Evolutionary conservation across 768 basidiomycete genomes (phyloP).

Genomic region (Exsudoporus frostii): DNA sequence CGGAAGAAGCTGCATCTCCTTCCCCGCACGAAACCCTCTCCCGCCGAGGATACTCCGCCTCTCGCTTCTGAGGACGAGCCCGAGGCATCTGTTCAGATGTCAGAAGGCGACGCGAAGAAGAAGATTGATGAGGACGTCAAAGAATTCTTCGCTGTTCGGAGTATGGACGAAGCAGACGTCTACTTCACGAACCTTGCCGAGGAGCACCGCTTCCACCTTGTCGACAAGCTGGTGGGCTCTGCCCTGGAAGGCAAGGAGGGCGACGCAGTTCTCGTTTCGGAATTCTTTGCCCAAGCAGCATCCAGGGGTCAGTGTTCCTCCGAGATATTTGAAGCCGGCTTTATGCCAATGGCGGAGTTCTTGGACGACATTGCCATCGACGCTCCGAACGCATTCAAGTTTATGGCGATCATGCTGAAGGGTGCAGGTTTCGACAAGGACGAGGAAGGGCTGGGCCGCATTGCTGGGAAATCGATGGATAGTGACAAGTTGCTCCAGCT

Average conservation of each 20-base stretch:
- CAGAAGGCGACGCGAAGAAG: conserved; percentile 62
- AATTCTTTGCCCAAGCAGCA: conserved; percentile 64
- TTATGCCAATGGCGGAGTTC: conserved; percentile 63
- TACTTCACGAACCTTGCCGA: conserved; percentile 77
- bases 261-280: conserved; percentile 73
- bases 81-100: conserved; percentile 48
- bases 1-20: conserved; percentile 72
- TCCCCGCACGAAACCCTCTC: conserved; percentile 67
- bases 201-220: conserved; percentile 58
- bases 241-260: conserved; percentile 81
- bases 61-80: conserved; percentile 50
- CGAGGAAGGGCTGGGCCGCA: conserved; percentile 51
- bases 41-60: conserved; percentile 45
- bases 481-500: conserved; percentile 57
- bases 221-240: conserved; percentile 69
- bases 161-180: conserved; percentile 81
- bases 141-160: conserved; percentile 84
- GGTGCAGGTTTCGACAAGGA: conserved; percentile 59
- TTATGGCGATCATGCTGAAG: conserved; percentile 73
- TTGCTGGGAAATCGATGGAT: conserved; percentile 61
- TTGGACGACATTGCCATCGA: conserved; percentile 90
- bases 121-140: conserved; percentile 80
- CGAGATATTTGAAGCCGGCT: conserved; percentile 71
- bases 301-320: conserved; percentile 58
- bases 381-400: conserved; percentile 78